phyloP scores from a whole-genome alignment of 257 asterid genomes.

The Hygrophila difformis region DNA sequence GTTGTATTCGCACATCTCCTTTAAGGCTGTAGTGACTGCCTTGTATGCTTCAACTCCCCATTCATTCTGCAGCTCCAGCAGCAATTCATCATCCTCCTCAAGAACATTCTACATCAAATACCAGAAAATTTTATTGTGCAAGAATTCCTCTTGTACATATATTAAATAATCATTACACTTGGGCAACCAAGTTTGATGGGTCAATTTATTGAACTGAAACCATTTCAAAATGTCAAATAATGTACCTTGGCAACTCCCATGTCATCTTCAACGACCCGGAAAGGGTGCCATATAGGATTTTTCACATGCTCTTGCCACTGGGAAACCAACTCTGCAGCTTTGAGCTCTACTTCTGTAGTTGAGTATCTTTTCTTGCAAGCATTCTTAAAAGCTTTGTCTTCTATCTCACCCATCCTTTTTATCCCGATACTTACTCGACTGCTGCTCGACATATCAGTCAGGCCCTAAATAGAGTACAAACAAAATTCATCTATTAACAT shows the following conservation, averaged over 20 bases:
- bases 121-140: slow-evolving; percentile 6
- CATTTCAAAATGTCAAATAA: no score
- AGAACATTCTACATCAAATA: slow-evolving; percentile 21
- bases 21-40: slow-evolving; percentile 32
- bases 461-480: slow-evolving; percentile 27
- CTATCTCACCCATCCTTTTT: slow-evolving; percentile 80
- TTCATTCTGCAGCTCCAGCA: slow-evolving; percentile 30
- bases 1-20: slow-evolving; percentile 40
- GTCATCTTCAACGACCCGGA: slow-evolving; percentile 27
- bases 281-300: slow-evolving; percentile 63
- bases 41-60: slow-evolving; percentile 34
- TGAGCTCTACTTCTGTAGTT: slow-evolving; percentile 39
- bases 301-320: slow-evolving; percentile 61
- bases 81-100: slow-evolving; percentile 38
- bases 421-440: slow-evolving; percentile 49
- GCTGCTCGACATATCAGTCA: slow-evolving; percentile 35
- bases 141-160: background rate
- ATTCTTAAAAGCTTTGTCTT: slow-evolving; percentile 41
- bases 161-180: background rate
- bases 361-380: slow-evolving; percentile 46
- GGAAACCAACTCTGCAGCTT: slow-evolving; percentile 49
- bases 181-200: no score
- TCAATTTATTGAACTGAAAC: no score
- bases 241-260: slow-evolving; percentile 36
- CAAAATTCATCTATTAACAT: background rate